A percentile compares a stretch with the other conserved stretches of the same genome.
Conservation (phyloP, 371 early-diverging fungal species). For the Chytridiales sp. region DNA sequence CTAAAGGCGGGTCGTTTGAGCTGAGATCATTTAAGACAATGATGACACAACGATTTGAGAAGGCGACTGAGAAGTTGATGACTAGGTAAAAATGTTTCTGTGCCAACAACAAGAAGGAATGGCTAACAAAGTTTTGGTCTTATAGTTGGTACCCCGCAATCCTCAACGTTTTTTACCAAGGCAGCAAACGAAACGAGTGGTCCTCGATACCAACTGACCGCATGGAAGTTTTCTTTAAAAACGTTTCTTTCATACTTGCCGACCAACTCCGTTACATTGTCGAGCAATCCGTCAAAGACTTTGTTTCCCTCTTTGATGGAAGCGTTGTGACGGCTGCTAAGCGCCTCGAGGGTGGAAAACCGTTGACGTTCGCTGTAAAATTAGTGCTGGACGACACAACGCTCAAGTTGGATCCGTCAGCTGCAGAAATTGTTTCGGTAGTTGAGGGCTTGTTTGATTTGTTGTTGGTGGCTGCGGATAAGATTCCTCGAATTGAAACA, state of each 20-base stretch:
- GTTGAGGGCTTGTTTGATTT: constrained; percentile 43
- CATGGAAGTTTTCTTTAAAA: constrained; percentile 47
- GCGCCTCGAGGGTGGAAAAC: constrained; percentile 24
- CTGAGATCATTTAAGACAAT: constrained; percentile 42
- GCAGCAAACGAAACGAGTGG: constrained; percentile 52
- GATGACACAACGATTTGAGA: constrained; percentile 46
- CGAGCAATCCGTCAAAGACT: constrained; percentile 40
- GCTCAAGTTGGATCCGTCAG: constrained; percentile 44
- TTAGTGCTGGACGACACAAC: constrained; percentile 43
- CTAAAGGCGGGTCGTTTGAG: constrained; percentile 45
- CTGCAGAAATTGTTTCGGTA: constrained; percentile 41
- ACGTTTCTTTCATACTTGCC: constrained; percentile 43
- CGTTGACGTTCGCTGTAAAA: constrained; percentile 36
- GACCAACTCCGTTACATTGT: constrained; percentile 50
- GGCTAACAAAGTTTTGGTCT: neutral
- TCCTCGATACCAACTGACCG: constrained; percentile 45
- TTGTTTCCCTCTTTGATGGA: constrained; percentile 43
- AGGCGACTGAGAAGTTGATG: constrained; percentile 53
- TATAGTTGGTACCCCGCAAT: constrained; percentile 55
- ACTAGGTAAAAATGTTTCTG: constrained; percentile 36
- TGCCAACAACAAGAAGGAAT: neutral
- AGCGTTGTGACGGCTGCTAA: constrained; percentile 19
- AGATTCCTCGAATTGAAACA: constrained; percentile 53
- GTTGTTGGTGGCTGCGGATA: constrained; percentile 42
- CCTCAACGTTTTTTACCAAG: constrained; percentile 54